A percentile compares a stretch with the other conserved stretches of the same genome.
Conservation (phyloP, 306 rosid species). For the Cyclanthera cordifolia region DNA sequence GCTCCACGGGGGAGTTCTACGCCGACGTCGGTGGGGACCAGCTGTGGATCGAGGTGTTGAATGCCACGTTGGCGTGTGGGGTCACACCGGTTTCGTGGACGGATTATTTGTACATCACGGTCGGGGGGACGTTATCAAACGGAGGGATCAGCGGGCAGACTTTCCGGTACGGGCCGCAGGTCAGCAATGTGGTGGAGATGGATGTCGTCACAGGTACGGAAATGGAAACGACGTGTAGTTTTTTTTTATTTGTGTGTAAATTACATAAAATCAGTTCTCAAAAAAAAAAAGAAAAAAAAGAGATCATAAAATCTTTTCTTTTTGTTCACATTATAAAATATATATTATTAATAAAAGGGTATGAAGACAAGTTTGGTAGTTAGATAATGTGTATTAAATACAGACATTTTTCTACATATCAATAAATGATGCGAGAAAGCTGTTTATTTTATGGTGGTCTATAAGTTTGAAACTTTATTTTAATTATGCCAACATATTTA, state of each 20-base stretch:
- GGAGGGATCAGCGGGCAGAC: constrained; percentile 86
- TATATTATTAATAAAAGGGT: neutral
- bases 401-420: constrained; percentile 2
- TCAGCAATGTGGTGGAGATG: constrained; percentile 56
- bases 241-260: neutral
- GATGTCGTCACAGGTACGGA: constrained; percentile 66
- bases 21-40: constrained; percentile 77
- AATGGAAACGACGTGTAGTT: neutral
- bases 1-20: constrained; percentile 19
- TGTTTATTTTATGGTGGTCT: constrained; percentile 11
- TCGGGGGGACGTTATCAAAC: constrained; percentile 81
- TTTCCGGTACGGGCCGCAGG: constrained; percentile 68
- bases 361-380: neutral
- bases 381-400: neutral
- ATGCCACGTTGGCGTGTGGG: constrained; percentile 37
- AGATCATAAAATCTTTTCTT: neutral
- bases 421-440: constrained; percentile 2
- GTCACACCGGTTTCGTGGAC: constrained; percentile 72
- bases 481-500: neutral
- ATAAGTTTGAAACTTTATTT: neutral
- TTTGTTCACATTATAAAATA: neutral
- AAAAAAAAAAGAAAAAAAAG: too few species aligned
- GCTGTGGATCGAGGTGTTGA: constrained; percentile 67
- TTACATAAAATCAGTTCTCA: too few species aligned
- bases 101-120: constrained; percentile 57